phyloP scores from a whole-genome alignment of 208 protist species.

The Leishmania braziliensis region DNA sequence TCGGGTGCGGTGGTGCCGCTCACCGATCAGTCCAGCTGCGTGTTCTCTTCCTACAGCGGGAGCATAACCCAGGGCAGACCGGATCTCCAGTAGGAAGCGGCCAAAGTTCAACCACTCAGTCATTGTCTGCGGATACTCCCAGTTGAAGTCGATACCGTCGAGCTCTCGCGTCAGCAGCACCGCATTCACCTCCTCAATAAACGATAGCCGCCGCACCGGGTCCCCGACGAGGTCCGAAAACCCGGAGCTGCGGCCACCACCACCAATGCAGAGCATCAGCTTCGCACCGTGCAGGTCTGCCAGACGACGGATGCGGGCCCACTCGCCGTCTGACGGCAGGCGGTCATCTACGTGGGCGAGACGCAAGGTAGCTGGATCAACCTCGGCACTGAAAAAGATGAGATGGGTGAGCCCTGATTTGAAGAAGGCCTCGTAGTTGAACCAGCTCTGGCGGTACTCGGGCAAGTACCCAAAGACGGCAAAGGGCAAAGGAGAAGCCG shows the following conservation, averaged over 20 bases:
- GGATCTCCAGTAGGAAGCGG: constrained; percentile 37
- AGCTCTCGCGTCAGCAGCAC: constrained; percentile 39
- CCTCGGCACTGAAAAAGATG: constrained; percentile 77
- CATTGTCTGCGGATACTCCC: constrained; percentile 60
- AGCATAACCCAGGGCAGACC: constrained; percentile 21
- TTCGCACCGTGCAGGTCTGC: constrained; percentile 47
- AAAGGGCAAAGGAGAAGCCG: constrained; percentile 27
- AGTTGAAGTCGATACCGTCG: constrained; percentile 83
- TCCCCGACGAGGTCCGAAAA: constrained; percentile 44
- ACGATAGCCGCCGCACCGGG: constrained; percentile 16
- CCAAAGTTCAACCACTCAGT: constrained; percentile 52
- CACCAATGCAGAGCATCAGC: constrained; percentile 70
- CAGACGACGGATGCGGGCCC: constrained; percentile 33
- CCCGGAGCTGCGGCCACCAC: constrained; percentile 55
- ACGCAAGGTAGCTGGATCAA: constrained; percentile 33
- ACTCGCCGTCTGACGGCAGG: constrained; percentile 40
- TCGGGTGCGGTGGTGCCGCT: constrained; percentile 2
- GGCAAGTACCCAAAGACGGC: constrained; percentile 74
- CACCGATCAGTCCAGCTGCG: background rate
- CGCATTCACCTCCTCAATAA: constrained; percentile 41
- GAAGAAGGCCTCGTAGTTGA: constrained; percentile 57
- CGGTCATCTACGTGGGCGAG: constrained; percentile 45
- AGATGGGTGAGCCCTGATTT: constrained; percentile 63
- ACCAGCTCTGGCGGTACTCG: constrained; percentile 57
- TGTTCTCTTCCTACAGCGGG: background rate